Evolutionary conservation across 2,329 filamentous ascomycete genomes (phyloP), one percentile per base, ranked within the genome.

Genomic region (Pseudogymnoascus sp.): DNA sequence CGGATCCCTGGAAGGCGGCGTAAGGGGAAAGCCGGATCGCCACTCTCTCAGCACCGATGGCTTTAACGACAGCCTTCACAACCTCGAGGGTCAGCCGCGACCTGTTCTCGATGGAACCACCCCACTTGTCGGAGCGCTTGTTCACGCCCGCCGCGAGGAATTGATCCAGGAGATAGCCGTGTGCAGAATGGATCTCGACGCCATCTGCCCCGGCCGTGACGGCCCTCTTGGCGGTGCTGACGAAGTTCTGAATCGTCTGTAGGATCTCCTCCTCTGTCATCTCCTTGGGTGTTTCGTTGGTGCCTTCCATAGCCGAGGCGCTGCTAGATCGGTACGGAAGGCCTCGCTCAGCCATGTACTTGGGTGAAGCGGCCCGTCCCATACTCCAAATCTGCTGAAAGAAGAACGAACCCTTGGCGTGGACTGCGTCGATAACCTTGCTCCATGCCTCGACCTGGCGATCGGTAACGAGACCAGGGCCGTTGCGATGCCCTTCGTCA

Each of bases 371-470:
- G 2, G 80, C 78, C 3, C 87, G 82, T 2, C 88, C 87, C 7
- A 85, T 75, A 0, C 79, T 80, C 77, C 84, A 88, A 0, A 90
- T 75, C 70, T 90, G 88, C 1, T 79, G 71, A 73, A 78, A 88
- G 59, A 89, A 84, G 70, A 78, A 83, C 31, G 78, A 81, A 3
- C 82, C 82, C 68, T 86, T 86, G 24, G 76, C 76, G 71, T 90
- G 87, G 0, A 89, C 84, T 1, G 81, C 82, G 31, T 84, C 80
- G 1, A 82, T 86, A 50, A 89, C 75, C 12, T 78, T 74, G 66
- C 79, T 83, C 87, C 87, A 90, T 0, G 77, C 81, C 1, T 76
- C 78, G 53, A 87, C 77, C 65, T 88, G 84, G 10, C 77, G 78
- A 0, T 79, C 72, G 24, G 70, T 81, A 70, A 78, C 86, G 68